Evolutionary conservation across 129 eudicot genomes (phyloP), one percentile per base, ranked within the genome.

Genomic region (Oenanthe sinensis): DNA sequence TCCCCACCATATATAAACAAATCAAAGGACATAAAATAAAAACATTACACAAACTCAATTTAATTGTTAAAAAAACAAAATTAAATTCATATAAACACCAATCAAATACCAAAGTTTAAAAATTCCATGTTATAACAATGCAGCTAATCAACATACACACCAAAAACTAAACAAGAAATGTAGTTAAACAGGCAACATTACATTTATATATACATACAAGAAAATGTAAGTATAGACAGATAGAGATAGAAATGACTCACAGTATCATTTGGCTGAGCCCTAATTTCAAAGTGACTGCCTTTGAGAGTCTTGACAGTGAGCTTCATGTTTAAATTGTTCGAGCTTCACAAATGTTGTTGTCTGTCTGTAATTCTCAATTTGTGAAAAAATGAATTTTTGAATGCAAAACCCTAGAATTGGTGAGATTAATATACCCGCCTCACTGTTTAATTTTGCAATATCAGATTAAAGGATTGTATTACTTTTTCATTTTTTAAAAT

Each of bases 221-320:
- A 19, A 72, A 72, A 49, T 28, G 43, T 67, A 5, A 10, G 43
- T n/a, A 78, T 77, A 70, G n/a, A 71, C n/a, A 0, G 3, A 42
- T 6, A 72, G 4, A 71, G 52, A n/a, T 44, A 71, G 37, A 74
- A 33, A 6, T 5, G 76, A 85, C 97, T 90, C 71, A 95, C 97
- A 75, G 98, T 91, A 86, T 95, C 98, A 63, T 85, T 80, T 39
- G 92, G 92, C 33, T 88, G 97, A 85, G 90, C 98, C 88, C 88
- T 87, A 84, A 95, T 95, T 75, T 91, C 91, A 63, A 95, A 95
- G 86, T 91, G 98, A 85, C 94, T 95, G n/a, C 98, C 98, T 67
- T 91, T 94, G 40, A 94, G 96, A 85, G 98, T 94, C 81, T 91
- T 94, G 14, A 94, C 92, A n/a, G 96, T 91, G 76, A 94, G 96